A percentile compares a stretch with the other conserved stretches of the same genome.
phyloP scores from a whole-genome alignment of 2,329 filamentous ascomycete species.

The Zymoseptoria tritici region DNA sequence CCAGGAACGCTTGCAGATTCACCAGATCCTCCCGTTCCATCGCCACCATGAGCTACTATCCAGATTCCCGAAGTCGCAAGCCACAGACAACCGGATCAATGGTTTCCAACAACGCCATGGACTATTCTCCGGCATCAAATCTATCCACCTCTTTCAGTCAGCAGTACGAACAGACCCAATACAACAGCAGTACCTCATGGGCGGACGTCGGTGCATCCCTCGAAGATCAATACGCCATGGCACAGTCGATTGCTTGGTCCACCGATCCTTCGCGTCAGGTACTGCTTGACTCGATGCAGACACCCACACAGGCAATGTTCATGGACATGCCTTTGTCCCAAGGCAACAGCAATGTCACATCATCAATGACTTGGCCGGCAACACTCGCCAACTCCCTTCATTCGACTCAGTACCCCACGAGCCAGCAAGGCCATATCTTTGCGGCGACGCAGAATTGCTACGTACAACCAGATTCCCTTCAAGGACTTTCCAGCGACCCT shows the following conservation, averaged over 20 bases:
- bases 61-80: background rate
- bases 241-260: conserved; percentile 12
- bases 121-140: background rate
- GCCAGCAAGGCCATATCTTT: background rate
- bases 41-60: background rate
- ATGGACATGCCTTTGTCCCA: background rate
- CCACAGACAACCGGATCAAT: background rate
- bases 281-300: conserved; percentile 8
- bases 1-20: background rate
- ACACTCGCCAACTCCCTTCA: background rate
- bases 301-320: conserved; percentile 14
- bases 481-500: background rate
- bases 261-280: conserved; percentile 6
- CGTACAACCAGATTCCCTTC: background rate
- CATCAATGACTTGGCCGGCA: background rate
- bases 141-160: background rate
- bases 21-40: background rate
- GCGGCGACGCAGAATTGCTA: background rate
- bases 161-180: background rate
- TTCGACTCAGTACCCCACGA: background rate
- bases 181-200: conserved; percentile 2
- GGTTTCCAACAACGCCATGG: background rate
- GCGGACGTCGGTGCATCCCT: conserved; percentile 1
- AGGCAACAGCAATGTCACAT: background rate
- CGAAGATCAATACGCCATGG: conserved; percentile 8